These are phyloP conservation scores for Pezicula radicicola DNA, from an alignment of 2,329 filamentous ascomycete genomes.

Conservation along the genomic window DNA sequence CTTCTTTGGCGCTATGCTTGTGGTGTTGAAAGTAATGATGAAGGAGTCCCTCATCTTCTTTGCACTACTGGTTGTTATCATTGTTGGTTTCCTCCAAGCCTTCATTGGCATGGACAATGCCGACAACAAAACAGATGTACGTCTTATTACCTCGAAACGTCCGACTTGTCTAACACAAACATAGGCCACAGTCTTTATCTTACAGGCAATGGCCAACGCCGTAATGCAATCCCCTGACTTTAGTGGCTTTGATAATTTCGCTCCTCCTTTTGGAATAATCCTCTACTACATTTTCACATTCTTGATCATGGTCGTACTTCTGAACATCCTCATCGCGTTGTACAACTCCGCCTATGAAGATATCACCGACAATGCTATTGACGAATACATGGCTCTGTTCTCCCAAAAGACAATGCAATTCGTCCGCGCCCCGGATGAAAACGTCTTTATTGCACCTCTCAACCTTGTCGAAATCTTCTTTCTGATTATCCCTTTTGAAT, in stretches of 20 bases:
- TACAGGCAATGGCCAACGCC: conserved; percentile 82
- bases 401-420: conserved; percentile 95
- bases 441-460: conserved; percentile 95
- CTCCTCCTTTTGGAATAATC: conserved; percentile 87
- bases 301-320: conserved; percentile 87
- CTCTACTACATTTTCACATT: conserved; percentile 99
- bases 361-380: conserved; percentile 78
- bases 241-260: conserved; percentile 81
- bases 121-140: conserved; percentile 60
- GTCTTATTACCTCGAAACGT: conserved; percentile 30
- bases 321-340: conserved; percentile 95
- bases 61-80: conserved; percentile 78
- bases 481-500: conserved; percentile 80
- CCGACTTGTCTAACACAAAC: conserved; percentile 36
- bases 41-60: conserved; percentile 96
- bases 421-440: conserved; percentile 93
- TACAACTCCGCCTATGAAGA: conserved; percentile 96
- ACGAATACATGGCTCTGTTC: conserved; percentile 94
- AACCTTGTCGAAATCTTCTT: conserved; percentile 87
- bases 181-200: conserved; percentile 66
- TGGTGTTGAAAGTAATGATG: conserved; percentile 95
- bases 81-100: conserved; percentile 86
- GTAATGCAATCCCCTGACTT: conserved; percentile 94
- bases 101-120: conserved; percentile 89
- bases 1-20: conserved; percentile 98